Conservation (phyloP, 2,329 filamentous ascomycete species). For the Penicillium digitatum region DNA sequence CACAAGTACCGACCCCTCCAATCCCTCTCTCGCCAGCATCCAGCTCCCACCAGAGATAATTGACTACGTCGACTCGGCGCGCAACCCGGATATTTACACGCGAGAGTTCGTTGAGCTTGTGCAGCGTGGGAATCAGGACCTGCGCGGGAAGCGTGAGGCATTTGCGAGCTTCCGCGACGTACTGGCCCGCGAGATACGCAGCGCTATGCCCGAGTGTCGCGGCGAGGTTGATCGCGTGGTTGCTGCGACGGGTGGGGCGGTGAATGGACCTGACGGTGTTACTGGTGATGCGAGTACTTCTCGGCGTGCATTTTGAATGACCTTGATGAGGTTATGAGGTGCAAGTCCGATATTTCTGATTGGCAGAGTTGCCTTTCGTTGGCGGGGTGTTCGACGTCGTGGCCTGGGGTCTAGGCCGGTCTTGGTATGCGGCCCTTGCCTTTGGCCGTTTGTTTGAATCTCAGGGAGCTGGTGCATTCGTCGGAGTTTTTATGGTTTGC, state of each 20-base stretch:
- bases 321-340: neutral
- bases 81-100: slow-evolving; percentile 65
- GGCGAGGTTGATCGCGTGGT: slow-evolving; percentile 53
- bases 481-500: slow-evolving; percentile 2
- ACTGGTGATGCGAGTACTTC: neutral
- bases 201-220: slow-evolving; percentile 55
- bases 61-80: slow-evolving; percentile 58
- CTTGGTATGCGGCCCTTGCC: neutral
- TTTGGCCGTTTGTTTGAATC: neutral
- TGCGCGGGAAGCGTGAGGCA: slow-evolving; percentile 59
- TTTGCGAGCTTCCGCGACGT: slow-evolving; percentile 58
- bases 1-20: slow-evolving; percentile 30
- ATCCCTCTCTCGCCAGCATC: slow-evolving; percentile 49
- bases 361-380: neutral
- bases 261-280: neutral
- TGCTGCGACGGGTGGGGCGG: slow-evolving; percentile 34
- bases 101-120: slow-evolving; percentile 62
- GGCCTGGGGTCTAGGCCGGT: neutral
- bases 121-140: slow-evolving; percentile 59
- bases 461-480: neutral
- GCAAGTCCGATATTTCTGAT: neutral
- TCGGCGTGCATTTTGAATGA: neutral
- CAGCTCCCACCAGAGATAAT: slow-evolving; percentile 60
- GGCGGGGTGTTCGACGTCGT: neutral
- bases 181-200: slow-evolving; percentile 55